phyloP scores from a whole-genome alignment of 2,329 filamentous ascomycete species.

The Calonectria pteridis region DNA sequence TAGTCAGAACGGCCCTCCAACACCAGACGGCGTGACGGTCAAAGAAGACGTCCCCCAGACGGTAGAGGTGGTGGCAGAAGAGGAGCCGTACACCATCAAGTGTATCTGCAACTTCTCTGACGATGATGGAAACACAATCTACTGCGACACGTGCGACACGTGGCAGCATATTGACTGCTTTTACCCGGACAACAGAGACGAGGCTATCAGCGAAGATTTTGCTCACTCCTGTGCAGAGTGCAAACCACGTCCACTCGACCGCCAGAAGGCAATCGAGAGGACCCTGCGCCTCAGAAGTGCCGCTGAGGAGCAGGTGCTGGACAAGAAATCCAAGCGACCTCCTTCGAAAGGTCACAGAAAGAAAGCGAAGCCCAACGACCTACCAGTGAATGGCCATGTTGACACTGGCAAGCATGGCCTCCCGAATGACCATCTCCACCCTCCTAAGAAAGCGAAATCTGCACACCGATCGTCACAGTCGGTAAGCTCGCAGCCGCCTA shows the following conservation, averaged over 20 bases:
- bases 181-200: constrained; percentile 79
- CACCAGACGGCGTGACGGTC: constrained; percentile 46
- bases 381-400: constrained; percentile 76
- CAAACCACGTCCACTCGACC: constrained; percentile 81
- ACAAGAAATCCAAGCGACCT: constrained; percentile 81
- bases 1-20: constrained; percentile 63
- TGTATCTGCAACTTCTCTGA: constrained; percentile 95
- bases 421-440: constrained; percentile 63
- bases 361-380: constrained; percentile 79
- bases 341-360: constrained; percentile 89
- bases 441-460: constrained; percentile 84
- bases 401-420: constrained; percentile 65
- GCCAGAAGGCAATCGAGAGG: constrained; percentile 79
- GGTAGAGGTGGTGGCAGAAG: constrained; percentile 68
- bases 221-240: constrained; percentile 93
- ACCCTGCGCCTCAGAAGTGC: constrained; percentile 69
- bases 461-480: constrained; percentile 85
- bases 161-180: constrained; percentile 99
- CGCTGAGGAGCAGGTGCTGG: constrained; percentile 60
- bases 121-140: constrained; percentile 97
- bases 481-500: constrained; percentile 74
- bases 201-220: constrained; percentile 78
- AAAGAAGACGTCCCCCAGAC: constrained; percentile 58
- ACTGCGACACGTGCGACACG: constrained; percentile 94
- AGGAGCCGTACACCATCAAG: constrained; percentile 94